Percentiles rank a stretch among this genome's conserved stretches.
These are phyloP conservation scores for Phlebiopsis gigantea DNA, from an alignment of 768 basidiomycete genomes.

Conservation along the genomic window DNA sequence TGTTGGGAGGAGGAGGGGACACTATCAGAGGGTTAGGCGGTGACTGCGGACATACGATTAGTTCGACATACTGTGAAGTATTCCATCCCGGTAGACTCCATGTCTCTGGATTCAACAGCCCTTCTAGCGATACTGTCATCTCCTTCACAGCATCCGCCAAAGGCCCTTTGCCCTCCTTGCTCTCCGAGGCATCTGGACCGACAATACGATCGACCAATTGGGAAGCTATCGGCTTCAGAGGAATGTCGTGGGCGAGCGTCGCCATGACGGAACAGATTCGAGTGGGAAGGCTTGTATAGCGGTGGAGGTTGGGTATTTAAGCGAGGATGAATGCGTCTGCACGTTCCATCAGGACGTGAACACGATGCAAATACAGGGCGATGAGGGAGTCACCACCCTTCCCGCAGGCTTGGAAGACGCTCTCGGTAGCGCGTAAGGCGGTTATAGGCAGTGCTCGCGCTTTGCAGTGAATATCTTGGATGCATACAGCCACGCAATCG, in stretches of 20 bases:
- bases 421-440: constrained; percentile 4
- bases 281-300: background rate
- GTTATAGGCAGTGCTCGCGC: background rate
- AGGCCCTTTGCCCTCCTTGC: background rate
- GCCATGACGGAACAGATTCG: constrained; percentile 2
- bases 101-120: constrained; percentile 16
- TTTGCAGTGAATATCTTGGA: background rate
- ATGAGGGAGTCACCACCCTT: background rate
- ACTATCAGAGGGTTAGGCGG: background rate
- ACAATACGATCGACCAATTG: constrained; percentile 1
- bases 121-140: constrained; percentile 12
- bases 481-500: background rate
- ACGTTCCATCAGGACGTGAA: background rate
- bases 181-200: background rate
- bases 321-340: background rate
- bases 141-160: background rate
- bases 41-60: background rate
- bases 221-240: background rate
- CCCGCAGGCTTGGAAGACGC: background rate
- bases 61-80: constrained; percentile 8
- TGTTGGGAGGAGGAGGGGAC: background rate
- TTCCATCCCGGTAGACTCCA: constrained; percentile 24
- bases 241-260: background rate
- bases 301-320: background rate
- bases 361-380: constrained; percentile 7